phyloP scores from a whole-genome alignment of 768 basidiomycete species.

The Bullera alba region DNA sequence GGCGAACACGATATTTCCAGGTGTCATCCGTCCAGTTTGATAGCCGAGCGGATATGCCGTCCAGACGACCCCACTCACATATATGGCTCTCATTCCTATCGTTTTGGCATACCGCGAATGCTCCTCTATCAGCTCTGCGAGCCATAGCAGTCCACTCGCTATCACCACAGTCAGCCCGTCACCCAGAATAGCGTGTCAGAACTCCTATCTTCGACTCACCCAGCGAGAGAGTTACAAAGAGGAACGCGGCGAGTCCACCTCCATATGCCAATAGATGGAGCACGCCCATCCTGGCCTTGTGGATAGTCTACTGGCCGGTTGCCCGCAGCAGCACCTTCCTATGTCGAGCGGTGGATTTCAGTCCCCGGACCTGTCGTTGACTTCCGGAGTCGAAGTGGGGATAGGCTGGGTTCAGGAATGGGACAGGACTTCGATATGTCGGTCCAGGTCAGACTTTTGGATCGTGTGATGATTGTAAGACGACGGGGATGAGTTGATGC shows the following conservation, averaged over 20 bases:
- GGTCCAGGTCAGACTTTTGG: no score
- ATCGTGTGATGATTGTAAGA: no score
- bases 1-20: background rate
- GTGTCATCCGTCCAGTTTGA: background rate
- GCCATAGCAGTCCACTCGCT: constrained; percentile 90
- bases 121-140: constrained; percentile 94
- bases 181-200: no score
- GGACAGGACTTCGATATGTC: no score
- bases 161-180: constrained; percentile 10
- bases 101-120: constrained; percentile 73
- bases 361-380: no score
- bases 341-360: no score
- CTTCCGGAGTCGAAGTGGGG: no score
- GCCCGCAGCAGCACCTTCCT: no score
- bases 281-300: constrained; percentile 25
- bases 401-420: no score
- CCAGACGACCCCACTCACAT: constrained; percentile 55
- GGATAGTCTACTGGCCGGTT: no score
- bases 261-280: constrained; percentile 53
- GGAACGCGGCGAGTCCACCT: constrained; percentile 67
- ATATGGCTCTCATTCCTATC: constrained; percentile 76
- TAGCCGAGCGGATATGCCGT: background rate
- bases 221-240: constrained; percentile 84
- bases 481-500: no score
- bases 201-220: no score